Percentiles rank a stretch among this genome's conserved stretches.
Conservation (phyloP, 129 eudicot genomes). For the carrot (Daucus carota) region DH1_v3.0 NC_030384.2:37201501-37202000, state of each 20-base stretch:
- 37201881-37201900: background rate
- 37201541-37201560: background rate
- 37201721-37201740: background rate
- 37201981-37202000: background rate
- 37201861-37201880: background rate
- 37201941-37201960: background rate
- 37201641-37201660: background rate
- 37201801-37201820: background rate
- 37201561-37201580: background rate
- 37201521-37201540: background rate
- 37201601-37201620: background rate
- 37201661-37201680: constrained; percentile 8
- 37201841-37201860: background rate
- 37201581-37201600: background rate
- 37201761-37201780: background rate
- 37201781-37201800: background rate
- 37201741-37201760: background rate
- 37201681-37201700: background rate
- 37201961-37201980: background rate
- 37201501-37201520: background rate
- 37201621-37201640: background rate
- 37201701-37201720: background rate
- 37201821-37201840: background rate
- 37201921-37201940: background rate
- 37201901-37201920: background rate